These are phyloP conservation scores for Podosphaera xanthii DNA, from an alignment of 2,329 filamentous ascomycete genomes.

Conservation along the genomic window DNA sequence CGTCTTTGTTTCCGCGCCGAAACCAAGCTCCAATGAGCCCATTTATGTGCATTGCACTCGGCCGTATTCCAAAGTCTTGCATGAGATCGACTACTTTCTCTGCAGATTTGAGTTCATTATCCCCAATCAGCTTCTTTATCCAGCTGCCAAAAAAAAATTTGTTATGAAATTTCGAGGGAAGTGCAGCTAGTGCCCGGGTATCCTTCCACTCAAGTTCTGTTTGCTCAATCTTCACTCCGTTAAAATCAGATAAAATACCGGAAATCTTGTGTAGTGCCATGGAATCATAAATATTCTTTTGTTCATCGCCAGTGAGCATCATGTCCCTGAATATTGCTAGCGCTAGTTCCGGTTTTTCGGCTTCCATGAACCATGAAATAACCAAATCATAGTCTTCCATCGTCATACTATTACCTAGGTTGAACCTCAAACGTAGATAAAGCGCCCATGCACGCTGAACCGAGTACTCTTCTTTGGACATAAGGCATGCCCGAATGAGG, in stretches of 20 bases:
- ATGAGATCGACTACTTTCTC: constrained; percentile 53
- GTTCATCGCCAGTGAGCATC: constrained; percentile 29
- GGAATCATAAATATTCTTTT: constrained; percentile 8
- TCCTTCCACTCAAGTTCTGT: constrained; percentile 17
- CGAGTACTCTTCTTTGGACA: constrained; percentile 26
- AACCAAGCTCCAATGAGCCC: constrained; percentile 62
- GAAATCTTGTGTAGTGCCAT: constrained; percentile 6
- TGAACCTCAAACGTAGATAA: constrained; percentile 40
- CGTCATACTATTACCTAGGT: constrained; percentile 35
- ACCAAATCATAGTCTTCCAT: constrained; percentile 59
- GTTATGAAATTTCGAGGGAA: constrained; percentile 35
- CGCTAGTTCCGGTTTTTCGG: constrained; percentile 40
- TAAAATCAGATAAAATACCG: constrained; percentile 4
- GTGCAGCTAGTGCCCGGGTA: constrained; percentile 19
- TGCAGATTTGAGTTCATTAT: constrained; percentile 47
- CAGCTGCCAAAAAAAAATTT: constrained; percentile 73
- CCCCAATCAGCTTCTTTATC: constrained; percentile 63
- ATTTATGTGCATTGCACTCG: constrained; percentile 58
- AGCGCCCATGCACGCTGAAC: constrained; percentile 38
- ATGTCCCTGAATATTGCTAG: constrained; percentile 69
- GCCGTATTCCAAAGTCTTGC: constrained; percentile 41
- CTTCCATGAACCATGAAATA: constrained; percentile 45
- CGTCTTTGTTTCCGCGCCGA: constrained; percentile 30
- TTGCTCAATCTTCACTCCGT: constrained; percentile 7
- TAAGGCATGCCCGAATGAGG: constrained; percentile 39